phyloP scores from a whole-genome alignment of 208 protist genomes.

The Crithidia expoeki region DNA sequence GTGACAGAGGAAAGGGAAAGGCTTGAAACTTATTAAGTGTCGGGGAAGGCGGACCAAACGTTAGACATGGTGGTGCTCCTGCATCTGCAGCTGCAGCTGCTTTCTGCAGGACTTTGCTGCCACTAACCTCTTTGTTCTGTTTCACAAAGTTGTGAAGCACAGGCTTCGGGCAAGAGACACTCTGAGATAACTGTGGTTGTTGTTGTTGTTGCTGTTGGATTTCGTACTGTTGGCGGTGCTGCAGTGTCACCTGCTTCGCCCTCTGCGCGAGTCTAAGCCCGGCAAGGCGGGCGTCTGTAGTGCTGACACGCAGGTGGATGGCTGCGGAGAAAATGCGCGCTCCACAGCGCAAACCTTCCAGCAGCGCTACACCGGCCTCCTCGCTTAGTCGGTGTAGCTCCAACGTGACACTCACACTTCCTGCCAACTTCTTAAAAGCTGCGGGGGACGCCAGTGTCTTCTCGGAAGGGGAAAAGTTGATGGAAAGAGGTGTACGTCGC shows the following conservation, averaged over 20 bases:
- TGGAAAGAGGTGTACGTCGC: not conserved
- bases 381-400: slow-evolving; percentile 32
- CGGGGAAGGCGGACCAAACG: not conserved
- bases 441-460: not conserved
- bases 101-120: too few relatives aligned
- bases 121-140: too few relatives aligned
- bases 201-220: not conserved
- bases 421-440: not conserved
- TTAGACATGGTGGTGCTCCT: not conserved
- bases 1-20: not conserved
- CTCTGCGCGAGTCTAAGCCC: slow-evolving; percentile 21
- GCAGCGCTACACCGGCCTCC: slow-evolving; percentile 20
- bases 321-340: slow-evolving; percentile 16
- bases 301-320: slow-evolving; percentile 24
- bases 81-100: not conserved
- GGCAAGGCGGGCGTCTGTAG: slow-evolving; percentile 19
- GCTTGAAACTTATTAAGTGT: not conserved
- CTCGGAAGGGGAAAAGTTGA: not conserved
- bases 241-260: slow-evolving; percentile 2
- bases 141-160: too few relatives aligned
- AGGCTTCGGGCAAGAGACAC: too few relatives aligned
- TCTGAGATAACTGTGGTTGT: not conserved
- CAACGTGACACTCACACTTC: slow-evolving; percentile 31
- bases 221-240: slow-evolving; percentile 8
- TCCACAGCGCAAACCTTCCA: slow-evolving; percentile 30